Evolutionary conservation across 2,329 filamentous ascomycete species (phyloP).

Genomic region (Aspergillus versicolor): DNA sequence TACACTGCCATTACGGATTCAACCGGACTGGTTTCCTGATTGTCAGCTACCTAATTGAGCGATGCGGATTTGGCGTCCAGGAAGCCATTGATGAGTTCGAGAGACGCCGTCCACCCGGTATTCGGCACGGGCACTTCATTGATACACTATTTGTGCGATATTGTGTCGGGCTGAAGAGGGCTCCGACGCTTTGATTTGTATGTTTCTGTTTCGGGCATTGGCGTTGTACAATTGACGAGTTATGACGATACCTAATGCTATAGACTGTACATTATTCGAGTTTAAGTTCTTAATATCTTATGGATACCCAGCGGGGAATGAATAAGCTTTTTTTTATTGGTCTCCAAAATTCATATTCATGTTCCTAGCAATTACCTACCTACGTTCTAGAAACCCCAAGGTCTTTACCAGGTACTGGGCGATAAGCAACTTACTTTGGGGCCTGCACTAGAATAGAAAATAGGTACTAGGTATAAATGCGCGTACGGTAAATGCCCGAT

Average conservation of each 20-base stretch:
- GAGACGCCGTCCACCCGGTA: slow-evolving; percentile 71
- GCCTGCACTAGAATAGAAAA: no score
- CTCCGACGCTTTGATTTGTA: slow-evolving; percentile 34
- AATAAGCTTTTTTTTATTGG: no score
- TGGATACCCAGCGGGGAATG: no score
- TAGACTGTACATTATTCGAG: slow-evolving; percentile 21
- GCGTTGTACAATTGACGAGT: slow-evolving; percentile 19
- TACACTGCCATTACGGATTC: slow-evolving; percentile 96
- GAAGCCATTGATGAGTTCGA: slow-evolving; percentile 80
- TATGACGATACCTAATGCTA: slow-evolving; percentile 20
- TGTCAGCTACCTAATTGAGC: slow-evolving; percentile 85
- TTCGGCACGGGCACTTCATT: slow-evolving; percentile 85
- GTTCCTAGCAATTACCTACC: no score
- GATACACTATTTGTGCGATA: slow-evolving; percentile 82
- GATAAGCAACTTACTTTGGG: no score
- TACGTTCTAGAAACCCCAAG: no score
- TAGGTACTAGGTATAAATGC: no score
- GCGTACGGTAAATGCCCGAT: no score
- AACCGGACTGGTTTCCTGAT: slow-evolving; percentile 93
- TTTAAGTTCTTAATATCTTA: neutral
- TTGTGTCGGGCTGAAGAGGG: slow-evolving; percentile 50
- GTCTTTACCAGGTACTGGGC: no score
- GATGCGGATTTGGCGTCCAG: slow-evolving; percentile 67
- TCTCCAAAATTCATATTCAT: no score
- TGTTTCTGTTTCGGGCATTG: slow-evolving; percentile 16